Evolutionary conservation across 305 asterid species (phyloP).

Genomic region (Fraxinus dipetala): DNA sequence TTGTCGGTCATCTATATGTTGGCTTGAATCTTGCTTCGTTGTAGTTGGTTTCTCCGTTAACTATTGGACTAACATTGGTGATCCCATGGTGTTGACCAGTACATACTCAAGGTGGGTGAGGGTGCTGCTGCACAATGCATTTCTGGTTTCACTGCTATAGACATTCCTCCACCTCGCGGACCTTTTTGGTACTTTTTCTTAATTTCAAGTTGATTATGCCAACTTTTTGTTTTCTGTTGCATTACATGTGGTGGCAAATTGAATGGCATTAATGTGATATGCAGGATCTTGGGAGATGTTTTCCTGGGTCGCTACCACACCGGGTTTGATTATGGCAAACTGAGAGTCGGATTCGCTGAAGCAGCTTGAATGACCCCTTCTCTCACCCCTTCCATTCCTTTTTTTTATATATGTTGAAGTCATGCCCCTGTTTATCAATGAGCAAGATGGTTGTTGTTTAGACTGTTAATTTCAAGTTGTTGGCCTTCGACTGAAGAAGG

Average conservation of each 20-base stretch:
- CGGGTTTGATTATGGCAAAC: slow-evolving; percentile 65
- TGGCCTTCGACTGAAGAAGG: neutral
- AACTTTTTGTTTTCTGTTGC: neutral
- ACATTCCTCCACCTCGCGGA: slow-evolving; percentile 71
- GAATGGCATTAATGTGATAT: slow-evolving; percentile 9
- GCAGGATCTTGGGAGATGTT: slow-evolving; percentile 90
- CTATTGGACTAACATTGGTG: neutral
- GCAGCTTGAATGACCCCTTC: slow-evolving; percentile 45
- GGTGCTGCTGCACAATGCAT: slow-evolving; percentile 65
- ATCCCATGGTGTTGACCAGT: slow-evolving; percentile 31
- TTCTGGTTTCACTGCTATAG: slow-evolving; percentile 65
- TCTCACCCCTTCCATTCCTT: neutral
- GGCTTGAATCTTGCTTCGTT: no score
- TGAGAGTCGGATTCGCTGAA: slow-evolving; percentile 85
- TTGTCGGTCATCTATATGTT: no score
- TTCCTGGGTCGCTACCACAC: slow-evolving; percentile 97
- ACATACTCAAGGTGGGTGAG: slow-evolving; percentile 68
- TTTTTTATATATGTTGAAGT: neutral
- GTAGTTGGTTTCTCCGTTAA: neutral
- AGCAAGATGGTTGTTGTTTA: neutral
- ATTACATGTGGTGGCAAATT: neutral
- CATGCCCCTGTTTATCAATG: neutral
- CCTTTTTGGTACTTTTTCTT: slow-evolving; percentile 53
- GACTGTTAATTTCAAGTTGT: neutral
- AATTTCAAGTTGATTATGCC: no score